Base-by-base conservation (phyloP, 202 grass and related monocot species). In the Carex sylvatica region DNA sequence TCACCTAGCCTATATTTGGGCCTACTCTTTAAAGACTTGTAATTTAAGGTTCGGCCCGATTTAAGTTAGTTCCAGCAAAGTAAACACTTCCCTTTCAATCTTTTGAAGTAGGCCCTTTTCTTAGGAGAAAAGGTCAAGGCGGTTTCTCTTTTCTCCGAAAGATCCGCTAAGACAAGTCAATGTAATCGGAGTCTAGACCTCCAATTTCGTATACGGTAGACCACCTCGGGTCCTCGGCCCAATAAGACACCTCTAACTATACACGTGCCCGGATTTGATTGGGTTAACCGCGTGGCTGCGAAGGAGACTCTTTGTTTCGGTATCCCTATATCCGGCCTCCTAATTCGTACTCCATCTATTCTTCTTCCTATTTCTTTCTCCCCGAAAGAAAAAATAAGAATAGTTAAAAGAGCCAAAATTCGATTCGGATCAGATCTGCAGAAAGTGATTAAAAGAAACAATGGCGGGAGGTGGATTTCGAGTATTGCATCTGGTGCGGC, bases 391-490 rank as follows among this genome's bases (percentile, higher is more conserved):
- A 58, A 33, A 80, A 26, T 24, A 26, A 54, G 2, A 22, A 36
- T n/a, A 46, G 42, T 46, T 9, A 9, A 62, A 58, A 52, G 56
- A 44, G 4, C 46, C 23, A 44, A 9, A 65, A 44, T 63, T 80
- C 15, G 8, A 19, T 46, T 81, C 22, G 20, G 40, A 18, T 28
- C 38, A 81, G 78, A 81, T 81, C 60, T 81, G 60, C 2, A 35
- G 2, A 35, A 35, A 15, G 75, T 38, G 8, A 8, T 44, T 10
- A 20, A 44, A 70, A 35, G 19, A 24, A 65, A 9, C 59, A 46
- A 96, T 96, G 93, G 90, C 90, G 77, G 93, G 93, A 3, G 93
- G 93, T 2, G 90, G 93, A 46, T 96, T 96, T 81, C 85, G 93
- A 67, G 93, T 96, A 33, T 60, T 96, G 80, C 90, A 96, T 86